Evolutionary conservation across 306 rosid species (phyloP).

Genomic region (Cicer yamashitae): DNA sequence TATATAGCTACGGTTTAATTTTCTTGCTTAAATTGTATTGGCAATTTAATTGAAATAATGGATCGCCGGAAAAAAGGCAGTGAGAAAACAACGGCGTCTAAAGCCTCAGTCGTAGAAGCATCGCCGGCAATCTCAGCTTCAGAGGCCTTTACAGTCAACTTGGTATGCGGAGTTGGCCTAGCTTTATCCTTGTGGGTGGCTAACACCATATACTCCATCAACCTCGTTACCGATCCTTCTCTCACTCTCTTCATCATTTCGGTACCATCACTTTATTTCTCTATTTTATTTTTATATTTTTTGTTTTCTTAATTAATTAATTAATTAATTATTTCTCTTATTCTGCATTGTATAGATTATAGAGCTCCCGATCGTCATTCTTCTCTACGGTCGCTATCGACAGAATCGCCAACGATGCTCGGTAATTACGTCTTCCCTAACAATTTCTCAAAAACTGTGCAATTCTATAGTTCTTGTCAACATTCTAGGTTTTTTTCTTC

Average conservation of each 20-base stretch:
- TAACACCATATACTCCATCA: conserved; percentile 32
- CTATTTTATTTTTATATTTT: not conserved
- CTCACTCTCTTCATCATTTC: conserved; percentile 51
- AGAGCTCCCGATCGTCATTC: conserved; percentile 49
- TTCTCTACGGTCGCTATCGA: conserved; percentile 50
- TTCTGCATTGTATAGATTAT: conserved; percentile 41
- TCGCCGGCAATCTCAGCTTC: conserved; percentile 38
- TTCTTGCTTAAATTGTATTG: not conserved
- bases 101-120: not conserved
- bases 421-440: conserved; percentile 35
- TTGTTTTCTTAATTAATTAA: not conserved
- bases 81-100: conserved; percentile 23
- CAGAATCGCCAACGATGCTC: conserved; percentile 43
- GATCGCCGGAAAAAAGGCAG: conserved; percentile 39
- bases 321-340: not conserved
- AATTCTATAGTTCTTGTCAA: not conserved
- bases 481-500: conserved; percentile 16
- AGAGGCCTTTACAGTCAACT: conserved; percentile 35
- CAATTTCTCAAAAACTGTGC: not conserved
- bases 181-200: conserved; percentile 40
- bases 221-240: conserved; percentile 50
- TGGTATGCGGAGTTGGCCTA: conserved; percentile 36
- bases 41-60: not conserved
- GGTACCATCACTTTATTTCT: conserved; percentile 43
- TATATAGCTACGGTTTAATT: not conserved